Conservation (phyloP, 164 flowering plant genomes). For the Akebia trifoliata region DNA sequence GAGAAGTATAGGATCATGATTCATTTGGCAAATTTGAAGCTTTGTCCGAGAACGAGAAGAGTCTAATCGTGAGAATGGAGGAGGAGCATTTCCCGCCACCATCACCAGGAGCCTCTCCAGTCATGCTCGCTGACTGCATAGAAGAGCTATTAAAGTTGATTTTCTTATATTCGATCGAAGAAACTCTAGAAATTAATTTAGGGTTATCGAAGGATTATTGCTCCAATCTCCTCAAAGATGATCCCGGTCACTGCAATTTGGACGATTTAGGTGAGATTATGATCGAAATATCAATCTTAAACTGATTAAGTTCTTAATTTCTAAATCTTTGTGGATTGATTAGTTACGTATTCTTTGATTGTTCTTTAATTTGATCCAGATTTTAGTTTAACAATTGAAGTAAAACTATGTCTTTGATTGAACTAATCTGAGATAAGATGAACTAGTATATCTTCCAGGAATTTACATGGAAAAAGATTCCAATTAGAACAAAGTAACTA, state of each 20-base stretch:
- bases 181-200: constrained; percentile 33
- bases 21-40: too few species aligned
- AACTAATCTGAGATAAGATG: too few species aligned
- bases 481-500: too few species aligned
- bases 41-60: not conserved
- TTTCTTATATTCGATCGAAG: constrained; percentile 34
- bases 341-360: too few species aligned
- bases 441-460: too few species aligned
- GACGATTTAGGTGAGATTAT: not conserved
- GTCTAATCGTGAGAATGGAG: constrained; percentile 13
- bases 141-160: constrained; percentile 48
- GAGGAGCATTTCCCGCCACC: constrained; percentile 2
- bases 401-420: too few species aligned
- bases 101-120: constrained; percentile 19
- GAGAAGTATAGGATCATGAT: too few species aligned
- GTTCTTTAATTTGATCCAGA: not conserved
- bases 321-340: not conserved
- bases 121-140: constrained; percentile 30
- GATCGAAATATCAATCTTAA: not conserved
- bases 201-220: constrained; percentile 54
- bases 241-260: constrained; percentile 10
- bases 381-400: too few species aligned
- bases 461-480: too few species aligned
- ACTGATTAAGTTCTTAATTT: not conserved
- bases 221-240: constrained; percentile 41